Evolutionary conservation across 2,329 filamentous ascomycete species (phyloP).

Genomic region (Epichloe sylvatica): DNA sequence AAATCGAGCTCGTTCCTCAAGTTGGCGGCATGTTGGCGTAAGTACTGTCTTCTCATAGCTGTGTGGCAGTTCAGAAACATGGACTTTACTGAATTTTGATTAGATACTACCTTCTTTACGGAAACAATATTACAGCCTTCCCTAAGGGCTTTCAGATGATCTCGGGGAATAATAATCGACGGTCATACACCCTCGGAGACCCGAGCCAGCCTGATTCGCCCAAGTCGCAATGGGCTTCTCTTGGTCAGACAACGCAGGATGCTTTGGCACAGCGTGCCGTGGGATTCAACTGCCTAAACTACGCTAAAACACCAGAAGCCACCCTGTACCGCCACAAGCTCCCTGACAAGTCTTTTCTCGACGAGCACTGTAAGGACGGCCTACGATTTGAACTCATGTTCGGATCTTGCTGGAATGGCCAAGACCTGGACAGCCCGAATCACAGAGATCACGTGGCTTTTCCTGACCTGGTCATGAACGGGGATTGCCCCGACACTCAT

Average conservation of each 20-base stretch:
- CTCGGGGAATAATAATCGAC: slow-evolving; percentile 53
- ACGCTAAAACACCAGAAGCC: slow-evolving; percentile 48
- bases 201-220: slow-evolving; percentile 48
- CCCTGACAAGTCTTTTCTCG: slow-evolving; percentile 66
- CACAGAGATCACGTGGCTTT: slow-evolving; percentile 62
- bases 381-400: slow-evolving; percentile 76
- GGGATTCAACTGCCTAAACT: slow-evolving; percentile 94
- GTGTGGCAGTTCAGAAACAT: neutral
- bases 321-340: slow-evolving; percentile 71
- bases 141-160: slow-evolving; percentile 70
- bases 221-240: slow-evolving; percentile 55
- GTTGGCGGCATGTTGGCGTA: slow-evolving; percentile 76
- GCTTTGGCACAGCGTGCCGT: slow-evolving; percentile 66
- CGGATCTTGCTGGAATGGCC: slow-evolving; percentile 73
- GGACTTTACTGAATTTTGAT: neutral
- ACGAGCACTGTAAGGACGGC: slow-evolving; percentile 69
- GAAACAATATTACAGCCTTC: slow-evolving; percentile 55
- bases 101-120: slow-evolving; percentile 74
- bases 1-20: slow-evolving; percentile 55
- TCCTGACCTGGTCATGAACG: slow-evolving; percentile 61
- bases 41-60: slow-evolving; percentile 23
- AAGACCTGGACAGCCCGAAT: slow-evolving; percentile 40
- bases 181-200: slow-evolving; percentile 56
- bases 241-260: slow-evolving; percentile 50
- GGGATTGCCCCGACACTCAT: slow-evolving; percentile 58